These are phyloP conservation scores for Lactifluus piperatus DNA, from an alignment of 768 basidiomycete species.

Conservation along the genomic window DNA sequence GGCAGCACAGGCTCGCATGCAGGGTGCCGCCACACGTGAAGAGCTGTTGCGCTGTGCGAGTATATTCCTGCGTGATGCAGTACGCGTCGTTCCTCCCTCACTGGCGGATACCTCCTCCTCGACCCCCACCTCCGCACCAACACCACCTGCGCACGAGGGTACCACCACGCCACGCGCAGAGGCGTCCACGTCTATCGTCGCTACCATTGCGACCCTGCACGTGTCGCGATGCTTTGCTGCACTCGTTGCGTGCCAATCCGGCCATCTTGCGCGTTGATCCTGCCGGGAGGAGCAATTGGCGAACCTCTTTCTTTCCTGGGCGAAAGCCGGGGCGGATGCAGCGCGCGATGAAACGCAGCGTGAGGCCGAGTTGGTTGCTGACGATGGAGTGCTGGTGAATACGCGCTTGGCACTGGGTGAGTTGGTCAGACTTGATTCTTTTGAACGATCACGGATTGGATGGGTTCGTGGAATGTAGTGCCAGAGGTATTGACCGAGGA, in stretches of 20 bases:
- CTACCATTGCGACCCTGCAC: not conserved
- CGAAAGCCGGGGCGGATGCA: constrained; percentile 43
- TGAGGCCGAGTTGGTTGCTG: constrained; percentile 39
- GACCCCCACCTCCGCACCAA: constrained; percentile 16
- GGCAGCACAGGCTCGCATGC: constrained; percentile 65
- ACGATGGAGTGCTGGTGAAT: constrained; percentile 40
- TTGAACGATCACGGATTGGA: not conserved
- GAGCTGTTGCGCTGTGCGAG: constrained; percentile 57
- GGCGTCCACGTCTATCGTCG: constrained; percentile 25
- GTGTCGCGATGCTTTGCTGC: constrained; percentile 37
- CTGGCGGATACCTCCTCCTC: constrained; percentile 24
- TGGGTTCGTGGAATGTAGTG: constrained; percentile 37
- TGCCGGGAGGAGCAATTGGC: constrained; percentile 47
- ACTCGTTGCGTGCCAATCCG: constrained; percentile 64
- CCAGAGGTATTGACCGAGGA: constrained; percentile 54
- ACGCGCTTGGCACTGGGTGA: constrained; percentile 54
- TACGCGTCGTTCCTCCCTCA: constrained; percentile 87
- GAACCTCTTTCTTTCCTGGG: constrained; percentile 52
- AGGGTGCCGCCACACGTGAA: constrained; percentile 29
- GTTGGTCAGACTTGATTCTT: constrained; percentile 15
- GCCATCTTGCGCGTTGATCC: constrained; percentile 73
- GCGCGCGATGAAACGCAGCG: constrained; percentile 47
- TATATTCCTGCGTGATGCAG: constrained; percentile 61
- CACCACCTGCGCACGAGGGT: constrained; percentile 35
- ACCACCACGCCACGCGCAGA: constrained; percentile 70